phyloP scores from a whole-genome alignment of 1,139 yeast species.

The Suhomyces yuchorum region DNA sequence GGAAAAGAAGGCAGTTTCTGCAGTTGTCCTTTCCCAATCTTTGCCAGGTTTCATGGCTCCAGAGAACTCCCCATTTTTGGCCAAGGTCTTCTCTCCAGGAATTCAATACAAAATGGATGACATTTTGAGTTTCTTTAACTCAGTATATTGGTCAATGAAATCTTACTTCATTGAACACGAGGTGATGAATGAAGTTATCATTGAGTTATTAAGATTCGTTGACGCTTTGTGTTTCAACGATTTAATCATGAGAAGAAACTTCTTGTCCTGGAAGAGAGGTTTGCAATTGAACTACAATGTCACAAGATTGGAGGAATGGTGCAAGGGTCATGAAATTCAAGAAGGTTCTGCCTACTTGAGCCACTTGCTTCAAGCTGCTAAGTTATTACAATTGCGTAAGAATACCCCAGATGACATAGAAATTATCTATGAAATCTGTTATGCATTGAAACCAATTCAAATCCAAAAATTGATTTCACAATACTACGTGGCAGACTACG shows the following conservation, averaged over 20 bases:
- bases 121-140: constrained; percentile 83
- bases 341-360: constrained; percentile 88
- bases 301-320: constrained; percentile 97
- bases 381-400: constrained; percentile 87
- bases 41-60: constrained; percentile 95
- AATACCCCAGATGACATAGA: constrained; percentile 89
- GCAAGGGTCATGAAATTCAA: constrained; percentile 89
- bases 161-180: constrained; percentile 85
- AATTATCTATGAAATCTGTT: constrained; percentile 92
- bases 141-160: constrained; percentile 92
- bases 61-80: constrained; percentile 80
- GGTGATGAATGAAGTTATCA: constrained; percentile 82
- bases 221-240: constrained; percentile 97
- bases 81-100: constrained; percentile 76
- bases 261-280: constrained; percentile 97
- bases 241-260: constrained; percentile 90
- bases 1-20: constrained; percentile 90
- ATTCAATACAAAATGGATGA: constrained; percentile 93
- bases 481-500: constrained; percentile 92
- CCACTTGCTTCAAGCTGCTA: constrained; percentile 92
- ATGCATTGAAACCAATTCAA: constrained; percentile 90
- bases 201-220: constrained; percentile 81
- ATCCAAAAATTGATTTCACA: constrained; percentile 89
- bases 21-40: constrained; percentile 91
- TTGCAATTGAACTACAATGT: constrained; percentile 94